Evolutionary conservation across 2,329 filamentous ascomycete genomes (phyloP), one percentile per base, ranked within the genome.

Genomic region (Pseudophaeomoniella oleicola): DNA sequence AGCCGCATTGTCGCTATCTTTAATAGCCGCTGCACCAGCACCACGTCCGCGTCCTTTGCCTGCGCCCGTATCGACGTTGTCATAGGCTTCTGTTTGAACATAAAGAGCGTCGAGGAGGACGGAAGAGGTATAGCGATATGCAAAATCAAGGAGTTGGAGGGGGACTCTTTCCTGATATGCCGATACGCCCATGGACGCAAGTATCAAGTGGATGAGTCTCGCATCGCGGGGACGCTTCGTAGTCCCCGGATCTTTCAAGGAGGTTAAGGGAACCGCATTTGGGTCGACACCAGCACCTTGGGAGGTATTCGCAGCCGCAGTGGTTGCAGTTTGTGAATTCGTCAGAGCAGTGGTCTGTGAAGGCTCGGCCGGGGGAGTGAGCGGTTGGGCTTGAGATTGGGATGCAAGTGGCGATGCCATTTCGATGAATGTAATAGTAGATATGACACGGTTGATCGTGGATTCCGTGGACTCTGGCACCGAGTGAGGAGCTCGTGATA

Each of bases 81-180:
- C 57, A 41, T 70, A 71, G 4, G 63, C 64, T 50, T 68, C 65
- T 16, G 59, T 61, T 15, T 62, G 58, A 16, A 68, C 60, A 37
- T 71, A 64, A 10, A 69, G 55, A 4, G 67, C 64, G 42, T 71
- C 67, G 43, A 66, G 62, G 1, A 71, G 53, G 1, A 67, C 63
- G 15, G 60, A 60, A 18, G 65, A 66, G 3, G 67, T 70, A 50
- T 71, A 71, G 37, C 66, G 60, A 54, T 68, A 66, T 35, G 63
- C 65, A 44, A 68, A 67, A 43, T 68, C 64, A 49, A 68, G 61
- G 29, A 68, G 59, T 44, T 68, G 64, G 3, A 68, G 54, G 2
- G 64, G 64, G 1, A 68, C 63, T n/a, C 64, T 62, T 44, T 68
- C 64, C 51, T 68, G 64, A 48, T 68, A 68, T 11, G 63, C 56